Evolutionary conservation across 495 filamentous ascomycete genomes (phyloP).

Genomic region (Rhypophila decipiens): DNA sequence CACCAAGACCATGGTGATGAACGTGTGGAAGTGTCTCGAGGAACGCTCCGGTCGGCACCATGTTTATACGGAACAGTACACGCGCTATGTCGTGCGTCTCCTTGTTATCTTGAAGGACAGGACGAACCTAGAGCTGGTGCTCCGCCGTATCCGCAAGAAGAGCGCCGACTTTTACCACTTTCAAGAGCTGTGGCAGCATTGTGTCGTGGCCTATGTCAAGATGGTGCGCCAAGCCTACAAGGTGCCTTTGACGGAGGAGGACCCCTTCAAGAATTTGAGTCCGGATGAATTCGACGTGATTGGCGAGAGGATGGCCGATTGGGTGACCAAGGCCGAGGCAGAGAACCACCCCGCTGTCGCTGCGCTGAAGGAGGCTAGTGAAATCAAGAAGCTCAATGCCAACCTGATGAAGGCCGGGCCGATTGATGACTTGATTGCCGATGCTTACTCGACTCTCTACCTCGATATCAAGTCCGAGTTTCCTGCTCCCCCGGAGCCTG

Average conservation of each 20-base stretch:
- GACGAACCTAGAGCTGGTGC: slow-evolving; percentile 68
- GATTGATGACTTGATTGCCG: slow-evolving; percentile 85
- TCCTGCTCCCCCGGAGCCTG: slow-evolving; percentile 25
- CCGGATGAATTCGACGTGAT: slow-evolving; percentile 71
- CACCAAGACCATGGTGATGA: slow-evolving; percentile 88
- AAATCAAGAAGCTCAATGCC: slow-evolving; percentile 86
- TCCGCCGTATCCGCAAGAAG: slow-evolving; percentile 76
- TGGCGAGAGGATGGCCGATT: slow-evolving; percentile 43
- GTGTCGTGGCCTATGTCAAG: slow-evolving; percentile 66
- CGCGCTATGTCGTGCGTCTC: slow-evolving; percentile 68
- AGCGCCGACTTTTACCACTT: slow-evolving; percentile 82
- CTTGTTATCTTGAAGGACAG: slow-evolving; percentile 73
- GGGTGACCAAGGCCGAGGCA: slow-evolving; percentile 35
- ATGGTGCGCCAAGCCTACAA: slow-evolving; percentile 64
- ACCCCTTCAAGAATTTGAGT: slow-evolving; percentile 70
- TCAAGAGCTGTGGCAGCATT: slow-evolving; percentile 73
- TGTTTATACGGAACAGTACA: slow-evolving; percentile 88
- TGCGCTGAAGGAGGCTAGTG: slow-evolving; percentile 73
- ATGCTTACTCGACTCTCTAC: slow-evolving; percentile 81
- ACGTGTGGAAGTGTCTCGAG: slow-evolving; percentile 93
- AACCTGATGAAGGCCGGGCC: slow-evolving; percentile 74
- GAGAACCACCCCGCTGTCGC: slow-evolving; percentile 51
- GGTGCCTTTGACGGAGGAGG: slow-evolving; percentile 63
- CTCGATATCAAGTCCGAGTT: slow-evolving; percentile 38
- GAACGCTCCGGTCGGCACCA: slow-evolving; percentile 90